Conservation (phyloP, 2,329 filamentous ascomycete species). For the Penicillium sp. region DNA sequence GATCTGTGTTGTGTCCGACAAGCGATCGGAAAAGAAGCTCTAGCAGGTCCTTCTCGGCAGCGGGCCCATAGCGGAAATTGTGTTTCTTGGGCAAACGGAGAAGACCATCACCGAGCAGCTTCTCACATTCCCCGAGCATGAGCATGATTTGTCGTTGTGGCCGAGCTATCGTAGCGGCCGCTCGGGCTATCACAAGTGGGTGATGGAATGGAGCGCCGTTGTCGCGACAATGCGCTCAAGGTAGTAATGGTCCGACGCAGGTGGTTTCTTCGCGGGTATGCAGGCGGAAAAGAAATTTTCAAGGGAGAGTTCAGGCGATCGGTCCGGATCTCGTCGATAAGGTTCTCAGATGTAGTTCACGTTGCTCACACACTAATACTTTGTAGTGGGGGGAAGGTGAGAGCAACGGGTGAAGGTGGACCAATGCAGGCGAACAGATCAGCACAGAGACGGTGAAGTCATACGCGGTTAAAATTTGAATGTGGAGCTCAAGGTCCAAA, state of each 20-base stretch:
- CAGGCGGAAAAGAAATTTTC: background rate
- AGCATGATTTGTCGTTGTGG: constrained; percentile 23
- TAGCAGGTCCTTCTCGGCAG: constrained; percentile 63
- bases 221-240: constrained; percentile 9
- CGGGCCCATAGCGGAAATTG: constrained; percentile 64
- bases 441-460: constrained; percentile 6
- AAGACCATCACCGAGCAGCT: constrained; percentile 73
- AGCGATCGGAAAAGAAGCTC: constrained; percentile 79
- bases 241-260: constrained; percentile 5
- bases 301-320: background rate
- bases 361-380: constrained; percentile 8
- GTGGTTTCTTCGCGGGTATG: background rate
- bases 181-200: constrained; percentile 18
- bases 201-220: constrained; percentile 8
- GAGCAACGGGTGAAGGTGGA: constrained; percentile 15
- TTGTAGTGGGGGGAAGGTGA: constrained; percentile 16
- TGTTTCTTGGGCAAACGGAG: constrained; percentile 65
- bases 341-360: constrained; percentile 1
- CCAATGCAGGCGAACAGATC: constrained; percentile 14
- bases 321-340: background rate
- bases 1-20: constrained; percentile 63
- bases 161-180: constrained; percentile 18
- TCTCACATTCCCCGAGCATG: constrained; percentile 53
- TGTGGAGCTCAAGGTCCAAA: constrained; percentile 1
- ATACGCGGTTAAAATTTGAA: constrained; percentile 1